A percentile compares a stretch with the other conserved stretches of the same genome.
Conservation (phyloP, 768 basidiomycete genomes). For the Dictyophora rubrovolvata region DNA sequence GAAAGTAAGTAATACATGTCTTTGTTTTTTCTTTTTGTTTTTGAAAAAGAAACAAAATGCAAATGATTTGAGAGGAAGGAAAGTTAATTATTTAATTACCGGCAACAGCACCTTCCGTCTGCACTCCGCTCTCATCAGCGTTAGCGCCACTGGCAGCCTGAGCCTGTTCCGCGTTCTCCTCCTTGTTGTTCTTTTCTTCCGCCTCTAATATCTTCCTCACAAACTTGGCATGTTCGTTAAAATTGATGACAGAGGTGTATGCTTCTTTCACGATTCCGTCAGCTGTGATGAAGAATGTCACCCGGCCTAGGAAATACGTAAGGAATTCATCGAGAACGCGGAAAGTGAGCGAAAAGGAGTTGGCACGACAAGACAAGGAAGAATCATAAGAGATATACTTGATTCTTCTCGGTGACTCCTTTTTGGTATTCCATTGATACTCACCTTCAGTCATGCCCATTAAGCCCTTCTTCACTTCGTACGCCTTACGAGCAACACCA, state of each 20-base stretch:
- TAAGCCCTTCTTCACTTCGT: constrained; percentile 54
- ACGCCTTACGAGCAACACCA: constrained; percentile 52
- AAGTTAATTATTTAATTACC: too few species aligned
- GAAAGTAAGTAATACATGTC: too few species aligned
- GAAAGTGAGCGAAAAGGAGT: too few species aligned
- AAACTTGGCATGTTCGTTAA: constrained; percentile 58
- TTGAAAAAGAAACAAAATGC: too few species aligned
- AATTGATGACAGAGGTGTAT: constrained; percentile 50
- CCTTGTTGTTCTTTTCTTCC: constrained; percentile 23
- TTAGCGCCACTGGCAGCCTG: background rate
- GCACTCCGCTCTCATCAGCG: too few species aligned
- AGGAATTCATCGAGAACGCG: too few species aligned
- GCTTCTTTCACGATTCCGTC: constrained; percentile 59
- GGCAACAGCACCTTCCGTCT: too few species aligned
- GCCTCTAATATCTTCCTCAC: constrained; percentile 54
- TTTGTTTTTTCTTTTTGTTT: too few species aligned
- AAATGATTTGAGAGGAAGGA: too few species aligned
- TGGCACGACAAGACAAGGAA: too few species aligned
- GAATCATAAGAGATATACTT: too few species aligned
- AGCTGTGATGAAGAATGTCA: constrained; percentile 68
- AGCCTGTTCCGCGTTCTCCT: background rate
- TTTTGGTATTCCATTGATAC: background rate
- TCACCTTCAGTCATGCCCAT: constrained; percentile 47
- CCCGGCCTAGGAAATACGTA: constrained; percentile 29
- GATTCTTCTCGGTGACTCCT: constrained; percentile 17